A percentile compares a stretch with the other conserved stretches of the same genome.
phyloP scores from a whole-genome alignment of 495 filamentous ascomycete genomes.

The Aspergillus panamensis region DNA sequence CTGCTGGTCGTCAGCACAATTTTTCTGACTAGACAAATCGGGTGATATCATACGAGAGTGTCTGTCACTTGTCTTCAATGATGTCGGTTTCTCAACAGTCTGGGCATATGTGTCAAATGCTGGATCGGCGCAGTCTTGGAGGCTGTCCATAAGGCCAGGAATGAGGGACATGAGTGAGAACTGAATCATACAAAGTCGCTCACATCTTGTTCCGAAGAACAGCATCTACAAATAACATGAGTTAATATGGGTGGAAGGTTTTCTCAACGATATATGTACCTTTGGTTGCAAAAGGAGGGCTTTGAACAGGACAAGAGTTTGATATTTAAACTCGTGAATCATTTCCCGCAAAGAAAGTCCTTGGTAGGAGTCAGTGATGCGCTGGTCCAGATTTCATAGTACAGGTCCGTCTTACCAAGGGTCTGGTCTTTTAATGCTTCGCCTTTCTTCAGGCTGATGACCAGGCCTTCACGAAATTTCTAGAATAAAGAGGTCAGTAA shows the following conservation, averaged over 20 bases:
- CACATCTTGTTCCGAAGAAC: conserved; percentile 94
- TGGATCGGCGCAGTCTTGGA: conserved; percentile 91
- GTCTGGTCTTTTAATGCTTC: conserved; percentile 80
- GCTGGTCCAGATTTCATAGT: not conserved
- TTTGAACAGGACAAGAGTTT: conserved; percentile 92
- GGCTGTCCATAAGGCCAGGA: conserved; percentile 77
- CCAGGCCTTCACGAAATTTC: conserved; percentile 88
- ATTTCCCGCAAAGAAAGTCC: conserved; percentile 84
- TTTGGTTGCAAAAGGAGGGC: conserved; percentile 91
- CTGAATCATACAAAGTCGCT: conserved; percentile 95
- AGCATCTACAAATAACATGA: conserved; percentile 66
- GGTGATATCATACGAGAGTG: conserved; percentile 57
- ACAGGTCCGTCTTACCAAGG: conserved; percentile 54
- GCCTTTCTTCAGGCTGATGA: conserved; percentile 59
- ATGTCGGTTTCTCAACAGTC: conserved; percentile 71
- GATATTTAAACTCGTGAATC: conserved; percentile 88
- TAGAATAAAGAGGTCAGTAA: conserved; percentile 34
- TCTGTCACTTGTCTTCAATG: conserved; percentile 86
- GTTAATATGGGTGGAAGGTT: conserved; percentile 3
- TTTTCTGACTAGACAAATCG: not conserved
- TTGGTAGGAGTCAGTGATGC: conserved; percentile 29
- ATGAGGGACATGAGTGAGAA: conserved; percentile 94
- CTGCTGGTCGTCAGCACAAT: conserved; percentile 36
- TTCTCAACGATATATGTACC: conserved; percentile 42
- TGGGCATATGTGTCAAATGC: conserved; percentile 80